phyloP scores from a whole-genome alignment of 192 early-diverging fungal species.

The Lunasporangiospora selenospora region DNA sequence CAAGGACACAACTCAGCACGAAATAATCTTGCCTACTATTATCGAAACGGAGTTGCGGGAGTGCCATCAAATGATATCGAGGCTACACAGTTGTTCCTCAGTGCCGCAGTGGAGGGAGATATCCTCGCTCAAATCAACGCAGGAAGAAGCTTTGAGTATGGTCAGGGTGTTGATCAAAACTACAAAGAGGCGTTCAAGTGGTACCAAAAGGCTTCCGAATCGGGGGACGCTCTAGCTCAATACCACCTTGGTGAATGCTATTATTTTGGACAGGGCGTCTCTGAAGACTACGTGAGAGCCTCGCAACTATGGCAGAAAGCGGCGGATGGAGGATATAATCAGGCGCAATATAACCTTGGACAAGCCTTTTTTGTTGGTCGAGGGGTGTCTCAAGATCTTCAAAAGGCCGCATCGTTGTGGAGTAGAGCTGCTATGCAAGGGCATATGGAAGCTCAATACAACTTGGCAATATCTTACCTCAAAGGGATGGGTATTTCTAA shows the following conservation, averaged over 20 bases:
- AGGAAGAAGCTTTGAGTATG: no score
- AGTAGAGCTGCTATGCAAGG: constrained; percentile 12
- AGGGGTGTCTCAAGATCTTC: no score
- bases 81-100: neutral
- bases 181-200: constrained; percentile 1
- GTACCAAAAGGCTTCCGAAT: neutral
- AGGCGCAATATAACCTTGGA: no score
- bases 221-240: neutral
- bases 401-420: no score
- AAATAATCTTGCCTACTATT: neutral
- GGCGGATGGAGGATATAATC: no score
- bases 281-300: neutral
- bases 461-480: neutral
- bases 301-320: neutral
- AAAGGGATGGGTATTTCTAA: neutral
- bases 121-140: neutral
- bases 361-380: no score
- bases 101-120: neutral
- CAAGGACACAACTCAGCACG: neutral
- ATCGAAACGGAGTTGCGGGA: neutral
- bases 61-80: no score
- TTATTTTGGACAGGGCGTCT: neutral
- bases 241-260: neutral
- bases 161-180: neutral
- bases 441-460: constrained; percentile 1